phyloP scores from a whole-genome alignment of 768 basidiomycete genomes.

The Panaeolus papilionaceus region DNA sequence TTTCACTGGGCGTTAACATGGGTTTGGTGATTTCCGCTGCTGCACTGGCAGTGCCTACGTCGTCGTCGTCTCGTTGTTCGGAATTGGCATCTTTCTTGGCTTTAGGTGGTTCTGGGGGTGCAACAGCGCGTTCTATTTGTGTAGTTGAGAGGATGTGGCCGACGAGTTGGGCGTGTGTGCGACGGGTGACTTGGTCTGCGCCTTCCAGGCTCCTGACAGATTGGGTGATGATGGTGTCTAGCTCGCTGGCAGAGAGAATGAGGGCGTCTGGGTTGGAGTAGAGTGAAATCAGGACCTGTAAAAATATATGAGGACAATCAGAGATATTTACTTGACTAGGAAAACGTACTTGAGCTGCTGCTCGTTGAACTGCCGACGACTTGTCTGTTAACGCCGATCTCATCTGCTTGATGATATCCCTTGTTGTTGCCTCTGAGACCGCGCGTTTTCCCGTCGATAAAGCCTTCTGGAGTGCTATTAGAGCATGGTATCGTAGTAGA shows the following conservation, averaged over 20 bases:
- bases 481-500: slow-evolving; percentile 81
- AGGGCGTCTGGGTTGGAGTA: slow-evolving; percentile 61
- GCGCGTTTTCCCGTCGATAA: slow-evolving; percentile 84
- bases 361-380: slow-evolving; percentile 84
- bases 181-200: slow-evolving; percentile 85
- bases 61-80: slow-evolving; percentile 62
- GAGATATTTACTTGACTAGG: neutral
- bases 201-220: slow-evolving; percentile 80
- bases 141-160: slow-evolving; percentile 87
- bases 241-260: slow-evolving; percentile 66
- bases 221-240: slow-evolving; percentile 74
- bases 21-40: slow-evolving; percentile 67
- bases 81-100: slow-evolving; percentile 66
- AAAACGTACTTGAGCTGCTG: slow-evolving; percentile 71
- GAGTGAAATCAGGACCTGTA: slow-evolving; percentile 56
- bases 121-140: slow-evolving; percentile 66
- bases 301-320: slow-evolving; percentile 25
- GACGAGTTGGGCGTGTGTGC: slow-evolving; percentile 76
- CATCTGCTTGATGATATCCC: slow-evolving; percentile 87
- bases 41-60: slow-evolving; percentile 46
- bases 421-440: slow-evolving; percentile 75
- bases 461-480: slow-evolving; percentile 79
- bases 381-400: slow-evolving; percentile 80
- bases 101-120: slow-evolving; percentile 52
- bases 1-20: slow-evolving; percentile 75